Evolutionary conservation across 345 rosid genomes (phyloP).

Genomic region (Hibiscus mutabilis): DNA sequence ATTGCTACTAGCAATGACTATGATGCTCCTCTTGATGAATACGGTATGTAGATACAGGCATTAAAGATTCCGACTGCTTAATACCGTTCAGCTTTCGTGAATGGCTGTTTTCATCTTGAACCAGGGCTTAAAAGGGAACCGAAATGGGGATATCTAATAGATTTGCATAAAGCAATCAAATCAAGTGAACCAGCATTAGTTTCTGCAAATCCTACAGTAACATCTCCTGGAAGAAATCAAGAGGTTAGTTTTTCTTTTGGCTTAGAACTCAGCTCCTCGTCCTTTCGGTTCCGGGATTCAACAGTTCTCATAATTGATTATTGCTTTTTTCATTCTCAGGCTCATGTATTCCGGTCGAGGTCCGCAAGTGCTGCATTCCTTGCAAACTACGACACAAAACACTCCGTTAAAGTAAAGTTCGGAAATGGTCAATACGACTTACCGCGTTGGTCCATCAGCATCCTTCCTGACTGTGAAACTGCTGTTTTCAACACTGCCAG

Average conservation of each 20-base stretch:
- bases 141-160: slow-evolving; percentile 86
- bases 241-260: slow-evolving; percentile 33
- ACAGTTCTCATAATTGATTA: neutral
- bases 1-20: slow-evolving; percentile 95
- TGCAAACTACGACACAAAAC: slow-evolving; percentile 48
- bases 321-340: slow-evolving; percentile 20
- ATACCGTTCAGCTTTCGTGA: neutral
- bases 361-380: slow-evolving; percentile 66
- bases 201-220: slow-evolving; percentile 47
- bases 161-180: slow-evolving; percentile 78
- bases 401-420: slow-evolving; percentile 36
- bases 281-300: neutral
- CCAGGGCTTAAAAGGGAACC: slow-evolving; percentile 61
- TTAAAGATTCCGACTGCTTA: neutral
- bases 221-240: slow-evolving; percentile 58
- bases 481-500: slow-evolving; percentile 64
- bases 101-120: neutral
- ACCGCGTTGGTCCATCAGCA: slow-evolving; percentile 74
- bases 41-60: slow-evolving; percentile 37
- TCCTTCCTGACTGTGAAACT: slow-evolving; percentile 72
- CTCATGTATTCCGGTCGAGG: slow-evolving; percentile 45
- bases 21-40: slow-evolving; percentile 96
- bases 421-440: slow-evolving; percentile 42
- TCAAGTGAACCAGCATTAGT: slow-evolving; percentile 75
- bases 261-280: neutral